These are phyloP conservation scores for Populus hybrid DNA, from an alignment of 441 rosid species.

Conservation along the genomic window DNA sequence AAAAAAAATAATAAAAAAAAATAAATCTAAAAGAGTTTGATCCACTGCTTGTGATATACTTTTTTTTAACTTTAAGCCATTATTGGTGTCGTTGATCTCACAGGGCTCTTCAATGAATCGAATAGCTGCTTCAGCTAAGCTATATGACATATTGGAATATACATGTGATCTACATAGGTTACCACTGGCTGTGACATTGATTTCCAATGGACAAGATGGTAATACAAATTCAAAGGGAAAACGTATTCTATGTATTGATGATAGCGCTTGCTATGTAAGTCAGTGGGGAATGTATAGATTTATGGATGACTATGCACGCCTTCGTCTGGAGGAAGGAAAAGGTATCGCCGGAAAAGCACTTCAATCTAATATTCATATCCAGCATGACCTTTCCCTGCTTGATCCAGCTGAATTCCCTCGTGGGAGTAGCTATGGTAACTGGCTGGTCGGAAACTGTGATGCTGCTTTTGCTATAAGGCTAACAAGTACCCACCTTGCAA, in stretches of 20 bases:
- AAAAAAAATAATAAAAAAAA: no score
- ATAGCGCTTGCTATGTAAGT: not conserved
- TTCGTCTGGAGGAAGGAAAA: no score
- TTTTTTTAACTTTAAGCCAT: not conserved
- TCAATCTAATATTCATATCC: no score
- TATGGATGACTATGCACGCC: not conserved
- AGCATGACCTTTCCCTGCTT: no score
- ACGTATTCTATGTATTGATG: not conserved
- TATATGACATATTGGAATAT: not conserved
- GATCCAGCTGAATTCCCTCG: no score
- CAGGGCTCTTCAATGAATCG: not conserved
- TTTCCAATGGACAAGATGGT: not conserved
- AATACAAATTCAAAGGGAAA: not conserved
- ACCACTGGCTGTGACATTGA: not conserved
- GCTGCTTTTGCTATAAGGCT: no score
- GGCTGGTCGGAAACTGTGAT: no score
- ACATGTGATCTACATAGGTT: not conserved
- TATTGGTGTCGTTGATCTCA: not conserved
- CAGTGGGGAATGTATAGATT: accelerated
- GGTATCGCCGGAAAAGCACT: not conserved
- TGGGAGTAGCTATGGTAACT: no score
- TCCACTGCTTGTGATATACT: no score
- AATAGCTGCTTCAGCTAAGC: not conserved
- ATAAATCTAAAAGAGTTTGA: no score
- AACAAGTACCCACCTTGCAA: no score